Evolutionary conservation across 306 rosid species (phyloP).

Genomic region (Cucurbita moschata): DNA sequence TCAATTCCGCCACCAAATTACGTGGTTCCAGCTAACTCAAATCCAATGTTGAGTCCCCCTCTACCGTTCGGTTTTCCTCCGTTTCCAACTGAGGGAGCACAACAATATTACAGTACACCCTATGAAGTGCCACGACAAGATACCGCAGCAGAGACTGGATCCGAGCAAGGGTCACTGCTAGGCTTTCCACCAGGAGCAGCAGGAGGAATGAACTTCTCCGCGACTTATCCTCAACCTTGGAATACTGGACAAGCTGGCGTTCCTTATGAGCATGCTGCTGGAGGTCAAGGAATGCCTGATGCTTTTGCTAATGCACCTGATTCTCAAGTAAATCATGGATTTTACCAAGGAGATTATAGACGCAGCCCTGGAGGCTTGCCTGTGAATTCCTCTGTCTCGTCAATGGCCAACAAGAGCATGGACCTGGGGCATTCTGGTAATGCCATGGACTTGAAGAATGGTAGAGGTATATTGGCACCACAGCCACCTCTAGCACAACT

Average conservation of each 20-base stretch:
- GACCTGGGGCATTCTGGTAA: too few relatives aligned
- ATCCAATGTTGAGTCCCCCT: conserved; percentile 55
- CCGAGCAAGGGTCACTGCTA: conserved; percentile 55
- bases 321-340: conserved; percentile 27
- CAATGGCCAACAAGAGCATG: too few relatives aligned
- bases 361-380: conserved; percentile 6
- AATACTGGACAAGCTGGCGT: conserved; percentile 38
- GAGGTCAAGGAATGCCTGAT: conserved; percentile 22
- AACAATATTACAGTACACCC: conserved; percentile 55
- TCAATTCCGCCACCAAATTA: conserved; percentile 40
- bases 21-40: conserved; percentile 46
- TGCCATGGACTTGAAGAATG: conserved; percentile 56
- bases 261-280: conserved; percentile 37
- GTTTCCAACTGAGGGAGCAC: conserved; percentile 60
- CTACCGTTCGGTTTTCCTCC: conserved; percentile 54
- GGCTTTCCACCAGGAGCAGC: conserved; percentile 58
- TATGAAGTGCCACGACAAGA: conserved; percentile 64
- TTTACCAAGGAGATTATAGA: conserved; percentile 30
- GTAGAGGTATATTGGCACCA: conserved; percentile 54
- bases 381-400: too few relatives aligned
- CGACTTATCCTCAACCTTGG: conserved; percentile 62
- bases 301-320: conserved; percentile 21
- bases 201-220: conserved; percentile 37
- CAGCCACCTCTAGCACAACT: conserved; percentile 20
- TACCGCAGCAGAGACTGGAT: conserved; percentile 43